Evolutionary conservation across 1,284 basidiomycete genomes (phyloP), one percentile per base, ranked within the genome.

Genomic region (Sanghuangporus weigelae): DNA sequence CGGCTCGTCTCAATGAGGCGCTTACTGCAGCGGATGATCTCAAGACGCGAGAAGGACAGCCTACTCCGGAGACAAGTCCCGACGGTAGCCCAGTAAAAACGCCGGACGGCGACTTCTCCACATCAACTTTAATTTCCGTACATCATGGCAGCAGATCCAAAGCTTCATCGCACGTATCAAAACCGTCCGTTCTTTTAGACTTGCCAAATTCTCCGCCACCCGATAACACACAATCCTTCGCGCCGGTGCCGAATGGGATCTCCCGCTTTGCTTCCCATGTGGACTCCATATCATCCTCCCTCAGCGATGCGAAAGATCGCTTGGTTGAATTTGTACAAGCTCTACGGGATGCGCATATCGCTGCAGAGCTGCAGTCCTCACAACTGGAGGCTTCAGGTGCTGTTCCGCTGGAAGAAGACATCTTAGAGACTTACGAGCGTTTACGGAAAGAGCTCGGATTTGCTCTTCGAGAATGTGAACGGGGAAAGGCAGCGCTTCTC

Each of bases 381-480:
- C 66, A 66, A 55, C 67, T 65, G 48, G 68, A 63, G 40, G 68
- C 69, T 60, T 59, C 63, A 31, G 66, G 70, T 59, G 75, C 67
- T 50, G n/a, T 42, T 10, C 49, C 36, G n/a, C 48, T 72, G 38
- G 72, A 78, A 26, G 74, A 79, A 59, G 78, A 80, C 3, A 84
- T 86, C 0, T 67, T 92, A 55, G 80, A 82, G 56, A 84, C 88
- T 7, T 91, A 90, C 70, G 90, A 92, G 60, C 77, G 84, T 0
- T 76, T 92, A n/a, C 80, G 90, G 11, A 81, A 84, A 8, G 89
- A 91, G 69, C 79, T 92, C 3, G 90, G 89, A 7, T 74, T 86
- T 35, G 90, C 89, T 0, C 74, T 92, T 16, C 77, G 89, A 10
- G 90, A 92, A 69, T 92, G 90, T 69, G 90, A 93, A 72, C 81